A percentile compares a stretch with the other conserved stretches of the same genome.
phyloP scores from a whole-genome alignment of 306 rosid genomes.

The Fagus sylvatica region DNA sequence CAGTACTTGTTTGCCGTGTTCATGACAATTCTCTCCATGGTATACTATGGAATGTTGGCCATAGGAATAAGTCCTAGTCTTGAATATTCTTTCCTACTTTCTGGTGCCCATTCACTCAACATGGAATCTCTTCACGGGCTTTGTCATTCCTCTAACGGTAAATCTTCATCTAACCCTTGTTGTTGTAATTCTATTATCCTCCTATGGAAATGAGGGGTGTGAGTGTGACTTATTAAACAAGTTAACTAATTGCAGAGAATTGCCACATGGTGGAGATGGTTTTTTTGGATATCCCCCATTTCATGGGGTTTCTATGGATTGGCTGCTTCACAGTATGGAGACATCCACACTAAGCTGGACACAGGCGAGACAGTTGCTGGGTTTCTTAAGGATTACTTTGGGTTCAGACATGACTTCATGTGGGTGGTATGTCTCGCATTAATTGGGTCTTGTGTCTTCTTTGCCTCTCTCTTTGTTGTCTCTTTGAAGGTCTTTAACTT shows the following conservation, averaged over 20 bases:
- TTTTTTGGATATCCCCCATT: slow-evolving; percentile 34
- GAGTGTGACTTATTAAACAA: not conserved
- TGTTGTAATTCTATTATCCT: not conserved
- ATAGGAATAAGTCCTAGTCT: slow-evolving; percentile 30
- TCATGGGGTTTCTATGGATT: slow-evolving; percentile 42
- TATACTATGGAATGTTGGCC: slow-evolving; percentile 37
- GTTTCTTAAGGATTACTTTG: slow-evolving; percentile 27
- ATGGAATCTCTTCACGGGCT: slow-evolving; percentile 42
- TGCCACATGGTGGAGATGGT: slow-evolving; percentile 39
- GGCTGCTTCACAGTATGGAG: slow-evolving; percentile 35
- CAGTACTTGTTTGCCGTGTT: slow-evolving; percentile 25
- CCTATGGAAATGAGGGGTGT: not conserved
- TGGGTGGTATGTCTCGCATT: slow-evolving; percentile 32
- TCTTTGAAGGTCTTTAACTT: slow-evolving; percentile 27
- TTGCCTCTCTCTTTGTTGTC: slow-evolving; percentile 13
- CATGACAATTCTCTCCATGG: slow-evolving; percentile 29
- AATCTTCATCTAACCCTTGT: not conserved
- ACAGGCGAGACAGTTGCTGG: slow-evolving; percentile 38
- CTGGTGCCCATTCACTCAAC: slow-evolving; percentile 15
- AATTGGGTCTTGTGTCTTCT: slow-evolving; percentile 24
- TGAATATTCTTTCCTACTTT: slow-evolving; percentile 16
- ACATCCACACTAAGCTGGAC: slow-evolving; percentile 29
- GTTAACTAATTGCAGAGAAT: slow-evolving; percentile 28
- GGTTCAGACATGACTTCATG: slow-evolving; percentile 28
- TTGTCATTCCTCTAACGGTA: slow-evolving; percentile 31